phyloP scores from a whole-genome alignment of 1,139 yeast species.

The Keqinozyma sinolaborantium region DNA sequence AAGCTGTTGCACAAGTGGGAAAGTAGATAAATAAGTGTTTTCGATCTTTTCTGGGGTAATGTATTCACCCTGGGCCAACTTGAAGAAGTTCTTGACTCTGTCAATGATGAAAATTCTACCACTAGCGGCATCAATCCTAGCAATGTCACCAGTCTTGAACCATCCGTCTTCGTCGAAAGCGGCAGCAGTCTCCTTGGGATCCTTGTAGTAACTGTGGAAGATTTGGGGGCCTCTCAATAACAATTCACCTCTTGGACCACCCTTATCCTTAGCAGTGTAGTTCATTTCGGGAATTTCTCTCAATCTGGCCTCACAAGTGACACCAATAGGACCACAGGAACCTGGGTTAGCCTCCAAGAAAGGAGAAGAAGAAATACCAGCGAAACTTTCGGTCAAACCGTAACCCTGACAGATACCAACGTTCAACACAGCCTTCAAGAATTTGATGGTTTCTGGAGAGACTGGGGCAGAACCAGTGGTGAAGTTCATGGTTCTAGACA shows the following conservation, averaged over 20 bases:
- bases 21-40: conserved; percentile 53
- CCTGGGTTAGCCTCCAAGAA: conserved; percentile 50
- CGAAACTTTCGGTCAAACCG: conserved; percentile 74
- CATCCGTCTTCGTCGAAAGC: conserved; percentile 43
- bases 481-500: conserved; percentile 42
- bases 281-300: conserved; percentile 68
- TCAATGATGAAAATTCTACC: conserved; percentile 66
- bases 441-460: conserved; percentile 53
- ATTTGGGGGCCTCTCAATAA: conserved; percentile 67
- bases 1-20: conserved; percentile 51
- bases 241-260: conserved; percentile 53
- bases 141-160: conserved; percentile 79
- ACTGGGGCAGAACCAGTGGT: conserved; percentile 78
- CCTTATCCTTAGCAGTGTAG: conserved; percentile 43
- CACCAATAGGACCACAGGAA: conserved; percentile 59
- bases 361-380: conserved; percentile 50
- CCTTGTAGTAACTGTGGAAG: conserved; percentile 58
- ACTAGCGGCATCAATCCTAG: conserved; percentile 41
- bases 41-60: conserved; percentile 79
- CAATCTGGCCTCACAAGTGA: conserved; percentile 55
- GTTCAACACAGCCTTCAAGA: conserved; percentile 60
- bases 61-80: conserved; percentile 79
- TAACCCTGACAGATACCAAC: conserved; percentile 67
- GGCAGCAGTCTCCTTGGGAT: conserved; percentile 32
- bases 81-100: conserved; percentile 78